A percentile compares a stretch with the other conserved stretches of the same genome.
phyloP scores from a whole-genome alignment of 306 rosid genomes.

The Casuarina equisetifolia region DNA sequence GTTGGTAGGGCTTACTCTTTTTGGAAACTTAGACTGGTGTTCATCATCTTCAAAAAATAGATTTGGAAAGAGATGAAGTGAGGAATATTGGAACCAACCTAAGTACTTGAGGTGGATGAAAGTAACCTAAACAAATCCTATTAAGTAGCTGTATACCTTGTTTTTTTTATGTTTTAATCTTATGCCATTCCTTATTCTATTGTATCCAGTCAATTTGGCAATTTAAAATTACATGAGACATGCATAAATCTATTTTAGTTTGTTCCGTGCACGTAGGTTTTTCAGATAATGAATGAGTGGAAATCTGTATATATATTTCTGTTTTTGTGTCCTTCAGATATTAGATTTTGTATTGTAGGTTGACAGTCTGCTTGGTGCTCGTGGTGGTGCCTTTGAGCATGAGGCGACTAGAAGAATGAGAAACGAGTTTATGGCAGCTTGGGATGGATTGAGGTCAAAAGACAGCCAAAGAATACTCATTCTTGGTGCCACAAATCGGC shows the following conservation, averaged over 20 bases:
- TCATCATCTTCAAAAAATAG: not conserved
- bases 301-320: not conserved
- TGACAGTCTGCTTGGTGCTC: constrained; percentile 99
- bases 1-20: not conserved
- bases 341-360: constrained; percentile 50
- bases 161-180: not conserved
- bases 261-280: not conserved
- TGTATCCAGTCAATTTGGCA: not conserved
- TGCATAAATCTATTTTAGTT: not conserved
- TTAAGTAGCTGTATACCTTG: not conserved
- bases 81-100: not conserved
- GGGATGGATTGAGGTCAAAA: constrained; percentile 98
- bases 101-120: not conserved
- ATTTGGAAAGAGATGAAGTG: not conserved
- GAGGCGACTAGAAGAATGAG: constrained; percentile 99
- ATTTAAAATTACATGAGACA: not conserved
- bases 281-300: not conserved
- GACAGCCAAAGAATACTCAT: constrained; percentile 90
- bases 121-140: not conserved
- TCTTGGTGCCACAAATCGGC: constrained; percentile 97
- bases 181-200: not conserved
- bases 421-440: constrained; percentile 99
- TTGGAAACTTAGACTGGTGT: not conserved
- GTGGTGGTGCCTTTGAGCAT: constrained; percentile 97
- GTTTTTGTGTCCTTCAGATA: not conserved